phyloP scores from a whole-genome alignment of 805 yeast genomes.

The Barnettozyma populi region DNA sequence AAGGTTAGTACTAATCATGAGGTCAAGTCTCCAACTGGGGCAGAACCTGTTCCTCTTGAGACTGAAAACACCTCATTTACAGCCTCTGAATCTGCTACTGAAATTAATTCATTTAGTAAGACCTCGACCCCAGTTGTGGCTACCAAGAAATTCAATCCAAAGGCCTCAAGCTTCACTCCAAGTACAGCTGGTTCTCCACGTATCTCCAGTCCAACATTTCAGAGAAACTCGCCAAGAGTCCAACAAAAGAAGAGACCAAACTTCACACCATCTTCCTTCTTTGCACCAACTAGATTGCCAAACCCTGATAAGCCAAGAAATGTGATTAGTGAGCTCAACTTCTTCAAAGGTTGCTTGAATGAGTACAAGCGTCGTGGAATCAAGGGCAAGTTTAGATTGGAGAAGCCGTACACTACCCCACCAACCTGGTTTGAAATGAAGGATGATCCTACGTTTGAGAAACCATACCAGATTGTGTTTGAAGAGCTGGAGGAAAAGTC shows the following conservation, averaged over 20 bases:
- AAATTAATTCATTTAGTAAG: neutral
- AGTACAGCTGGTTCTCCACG: slow-evolving; percentile 18
- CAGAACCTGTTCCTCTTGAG: slow-evolving; percentile 5
- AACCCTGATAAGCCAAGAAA: slow-evolving; percentile 21
- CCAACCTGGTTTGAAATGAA: slow-evolving; percentile 63
- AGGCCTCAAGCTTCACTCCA: slow-evolving; percentile 63
- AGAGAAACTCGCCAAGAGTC: slow-evolving; percentile 22
- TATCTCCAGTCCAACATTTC: slow-evolving; percentile 16
- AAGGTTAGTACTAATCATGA: neutral
- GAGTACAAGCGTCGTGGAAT: slow-evolving; percentile 18
- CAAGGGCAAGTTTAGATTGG: slow-evolving; percentile 38
- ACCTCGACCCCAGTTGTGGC: neutral
- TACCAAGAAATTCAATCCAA: slow-evolving; percentile 52
- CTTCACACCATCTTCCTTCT: slow-evolving; percentile 14
- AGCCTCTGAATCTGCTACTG: neutral
- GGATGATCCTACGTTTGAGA: slow-evolving; percentile 34
- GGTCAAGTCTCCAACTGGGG: slow-evolving; percentile 17
- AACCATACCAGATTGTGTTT: slow-evolving; percentile 48
- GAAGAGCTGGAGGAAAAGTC: slow-evolving; percentile 29
- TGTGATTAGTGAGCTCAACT: slow-evolving; percentile 21
- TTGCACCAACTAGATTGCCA: slow-evolving; percentile 23
- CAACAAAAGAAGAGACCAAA: slow-evolving; percentile 7
- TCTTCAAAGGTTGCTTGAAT: slow-evolving; percentile 24
- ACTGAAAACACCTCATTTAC: slow-evolving; percentile 2
- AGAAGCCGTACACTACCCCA: slow-evolving; percentile 63